phyloP scores from a whole-genome alignment of 306 rosid genomes.

The Medicago lupulina region DNA sequence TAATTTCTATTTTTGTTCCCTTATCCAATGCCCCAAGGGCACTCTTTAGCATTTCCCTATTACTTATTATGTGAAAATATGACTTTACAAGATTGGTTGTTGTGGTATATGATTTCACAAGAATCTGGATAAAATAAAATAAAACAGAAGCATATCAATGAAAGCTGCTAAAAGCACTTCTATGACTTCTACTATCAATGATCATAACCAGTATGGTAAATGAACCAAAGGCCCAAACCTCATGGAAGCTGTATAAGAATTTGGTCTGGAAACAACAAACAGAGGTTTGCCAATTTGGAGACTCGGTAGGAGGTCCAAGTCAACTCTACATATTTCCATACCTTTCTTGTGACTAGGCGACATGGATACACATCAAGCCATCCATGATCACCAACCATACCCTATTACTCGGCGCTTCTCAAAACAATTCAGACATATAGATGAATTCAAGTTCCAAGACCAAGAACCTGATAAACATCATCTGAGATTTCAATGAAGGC shows the following conservation, averaged over 20 bases:
- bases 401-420: neutral
- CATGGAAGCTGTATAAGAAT: neutral
- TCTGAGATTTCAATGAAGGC: neutral
- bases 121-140: neutral
- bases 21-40: too few species aligned
- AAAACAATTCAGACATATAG: neutral
- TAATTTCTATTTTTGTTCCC: too few species aligned
- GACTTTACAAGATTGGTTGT: constrained; percentile 26
- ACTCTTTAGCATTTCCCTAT: too few species aligned
- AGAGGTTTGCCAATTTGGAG: neutral
- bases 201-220: constrained; percentile 27
- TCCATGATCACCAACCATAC: neutral
- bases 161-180: constrained; percentile 33
- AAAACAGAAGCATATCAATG: constrained; percentile 1
- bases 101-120: too few species aligned
- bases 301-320: neutral
- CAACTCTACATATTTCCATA: neutral
- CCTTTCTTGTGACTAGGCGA: neutral
- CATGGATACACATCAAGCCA: constrained; percentile 1
- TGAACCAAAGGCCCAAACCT: neutral
- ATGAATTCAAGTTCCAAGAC: constrained; percentile 10
- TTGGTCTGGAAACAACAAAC: neutral
- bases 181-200: constrained; percentile 1
- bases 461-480: neutral
- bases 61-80: constrained; percentile 5